These are phyloP conservation scores for Panellus pusillus DNA, from an alignment of 768 basidiomycete genomes.

Conservation along the genomic window DNA sequence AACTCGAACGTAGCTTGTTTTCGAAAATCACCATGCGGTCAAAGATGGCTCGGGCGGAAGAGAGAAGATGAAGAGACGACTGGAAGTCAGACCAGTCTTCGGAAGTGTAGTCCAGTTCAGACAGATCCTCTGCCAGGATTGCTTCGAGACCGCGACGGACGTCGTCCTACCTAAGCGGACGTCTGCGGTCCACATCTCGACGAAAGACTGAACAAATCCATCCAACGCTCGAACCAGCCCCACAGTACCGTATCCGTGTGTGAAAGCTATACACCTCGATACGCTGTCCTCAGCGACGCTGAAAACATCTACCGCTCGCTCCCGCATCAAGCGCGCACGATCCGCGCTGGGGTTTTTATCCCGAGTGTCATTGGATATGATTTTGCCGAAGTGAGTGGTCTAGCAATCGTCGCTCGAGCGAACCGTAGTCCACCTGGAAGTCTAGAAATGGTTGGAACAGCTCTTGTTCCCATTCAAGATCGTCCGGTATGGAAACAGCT, in stretches of 20 bases:
- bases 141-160: slow-evolving; percentile 28
- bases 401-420: slow-evolving; percentile 73
- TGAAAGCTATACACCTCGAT: slow-evolving; percentile 72
- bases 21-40: slow-evolving; percentile 74
- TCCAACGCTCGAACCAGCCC: slow-evolving; percentile 78
- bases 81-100: slow-evolving; percentile 92
- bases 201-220: slow-evolving; percentile 66
- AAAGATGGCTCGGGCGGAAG: slow-evolving; percentile 71
- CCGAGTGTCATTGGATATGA: slow-evolving; percentile 43
- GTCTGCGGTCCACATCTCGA: slow-evolving; percentile 61
- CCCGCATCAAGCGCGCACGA: slow-evolving; percentile 66
- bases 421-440: slow-evolving; percentile 81
- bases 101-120: slow-evolving; percentile 81
- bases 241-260: slow-evolving; percentile 83
- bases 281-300: slow-evolving; percentile 79
- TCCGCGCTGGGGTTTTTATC: slow-evolving; percentile 42
- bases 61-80: slow-evolving; percentile 75
- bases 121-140: slow-evolving; percentile 60
- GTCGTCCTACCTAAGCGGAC: slow-evolving; percentile 40
- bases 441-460: slow-evolving; percentile 95
- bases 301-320: slow-evolving; percentile 75
- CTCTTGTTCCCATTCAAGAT: slow-evolving; percentile 83
- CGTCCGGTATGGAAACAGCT: slow-evolving; percentile 30
- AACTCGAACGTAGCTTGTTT: slow-evolving; percentile 55
- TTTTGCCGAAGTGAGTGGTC: slow-evolving; percentile 55